Evolutionary conservation across 257 asterid species (phyloP), one percentile per base, ranked within the genome.

Genomic region (Scutellaria baicalensis): DNA sequence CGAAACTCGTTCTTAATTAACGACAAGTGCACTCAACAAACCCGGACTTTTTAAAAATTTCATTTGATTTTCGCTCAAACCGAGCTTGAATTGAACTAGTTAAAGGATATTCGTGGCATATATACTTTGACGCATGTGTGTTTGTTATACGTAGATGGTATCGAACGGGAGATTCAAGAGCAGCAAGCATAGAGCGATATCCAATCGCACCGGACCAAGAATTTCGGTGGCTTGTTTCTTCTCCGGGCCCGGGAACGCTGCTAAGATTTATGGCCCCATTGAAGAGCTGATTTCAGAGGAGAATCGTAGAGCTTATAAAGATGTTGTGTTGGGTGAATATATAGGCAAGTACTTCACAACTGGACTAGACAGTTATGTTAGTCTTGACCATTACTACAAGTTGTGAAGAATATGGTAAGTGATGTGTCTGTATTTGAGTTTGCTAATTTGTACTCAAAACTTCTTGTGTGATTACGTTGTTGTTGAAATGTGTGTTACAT

Each of bases 201-300:
- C 85, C 11, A 81, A 69, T 21, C 13, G 21, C 6, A 55, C 0
- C 0, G 85, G 86, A 8, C 86, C 91, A 50, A 79, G 86, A 71
- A 66, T 85, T 20, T 85, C 88, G 0, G 68, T 81, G 33, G 86
- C 84, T 3, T 69, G 88, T 67, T 85, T 83, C 21, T 79, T 85
- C 44, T 18, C 63, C 6, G 69, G 66, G 11, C 45, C 76, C 62
- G 0, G 14, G 0, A 43, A 64, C 18, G 45, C 1, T 33, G 57
- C 6, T 42, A 33, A 73, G 62, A 42, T 14, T 49, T 81, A 77
- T 68, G 81, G 81, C 9, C 89, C 92, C 6, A 81, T 83, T 16
- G 44, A 80, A 40, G 85, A 86, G 64, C 59, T 84, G 48, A 27
- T 80, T 39, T 76, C 89, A 3, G 71, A 86, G 49, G 73, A 80